Evolutionary conservation across 2,329 filamentous ascomycete species (phyloP).

Genomic region (Colletotrichum trifolii): DNA sequence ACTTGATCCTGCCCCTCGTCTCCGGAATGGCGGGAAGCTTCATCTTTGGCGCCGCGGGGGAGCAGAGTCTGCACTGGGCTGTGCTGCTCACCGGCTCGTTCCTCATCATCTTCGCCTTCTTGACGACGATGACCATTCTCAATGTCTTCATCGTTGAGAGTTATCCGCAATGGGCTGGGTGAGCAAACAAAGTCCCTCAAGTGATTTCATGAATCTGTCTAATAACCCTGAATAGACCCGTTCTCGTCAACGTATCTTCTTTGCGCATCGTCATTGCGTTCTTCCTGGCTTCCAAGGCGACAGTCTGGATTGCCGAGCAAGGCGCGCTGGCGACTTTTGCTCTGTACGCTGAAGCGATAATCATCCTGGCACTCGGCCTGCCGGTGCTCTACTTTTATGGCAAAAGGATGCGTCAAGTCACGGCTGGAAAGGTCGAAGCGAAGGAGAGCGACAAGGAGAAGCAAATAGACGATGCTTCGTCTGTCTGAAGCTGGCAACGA

Average conservation of each 20-base stretch:
- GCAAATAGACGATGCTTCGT: constrained; percentile 9
- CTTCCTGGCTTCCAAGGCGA: constrained; percentile 43
- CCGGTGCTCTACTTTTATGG: constrained; percentile 41
- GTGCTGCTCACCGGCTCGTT: constrained; percentile 42
- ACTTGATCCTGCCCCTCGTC: constrained; percentile 44
- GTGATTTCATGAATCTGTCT: rapidly evolving
- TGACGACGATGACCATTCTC: constrained; percentile 42
- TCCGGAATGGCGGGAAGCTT: constrained; percentile 44
- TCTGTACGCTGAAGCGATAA: constrained; percentile 46
- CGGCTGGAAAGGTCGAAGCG: constrained; percentile 41
- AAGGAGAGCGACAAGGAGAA: constrained; percentile 27
- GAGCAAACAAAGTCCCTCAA: rapidly evolving
- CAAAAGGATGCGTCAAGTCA: constrained; percentile 42
- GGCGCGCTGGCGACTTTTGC: constrained; percentile 43
- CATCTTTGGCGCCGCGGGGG: constrained; percentile 45
- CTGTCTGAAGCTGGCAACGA: constrained; percentile 8
- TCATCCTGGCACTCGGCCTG: constrained; percentile 44
- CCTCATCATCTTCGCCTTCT: constrained; percentile 44
- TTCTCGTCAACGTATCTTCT: constrained; percentile 48
- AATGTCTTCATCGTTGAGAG: constrained; percentile 48
- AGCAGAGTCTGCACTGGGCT: constrained; percentile 42
- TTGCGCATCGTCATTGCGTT: constrained; percentile 45
- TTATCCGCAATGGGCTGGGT: constrained; percentile 41
- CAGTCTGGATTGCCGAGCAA: constrained; percentile 41
- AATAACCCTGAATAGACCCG: constrained; percentile 39